A percentile compares a stretch with the other conserved stretches of the same genome.
Conservation (phyloP, 352 stramenopile species). For the Phytophthora syringae region DNA sequence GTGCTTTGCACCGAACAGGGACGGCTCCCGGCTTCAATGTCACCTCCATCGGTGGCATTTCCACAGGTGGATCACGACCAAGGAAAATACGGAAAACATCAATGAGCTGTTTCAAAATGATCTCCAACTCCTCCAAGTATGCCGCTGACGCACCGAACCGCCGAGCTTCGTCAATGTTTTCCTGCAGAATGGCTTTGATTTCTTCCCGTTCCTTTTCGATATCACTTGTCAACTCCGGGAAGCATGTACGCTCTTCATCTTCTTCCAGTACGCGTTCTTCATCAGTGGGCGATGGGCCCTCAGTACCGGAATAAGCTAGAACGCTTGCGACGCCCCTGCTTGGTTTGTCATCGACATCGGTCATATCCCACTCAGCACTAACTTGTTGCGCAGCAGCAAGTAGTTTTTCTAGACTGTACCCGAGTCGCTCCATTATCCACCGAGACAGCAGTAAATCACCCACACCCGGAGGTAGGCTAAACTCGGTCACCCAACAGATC, state of each 20-base stretch:
- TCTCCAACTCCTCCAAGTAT: not conserved
- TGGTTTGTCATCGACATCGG: too few species aligned
- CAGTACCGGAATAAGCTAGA: too few species aligned
- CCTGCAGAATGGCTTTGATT: slow-evolving; percentile 4
- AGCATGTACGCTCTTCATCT: slow-evolving; percentile 15
- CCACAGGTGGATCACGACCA: slow-evolving; percentile 13
- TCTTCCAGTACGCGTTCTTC: not conserved
- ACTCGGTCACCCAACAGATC: slow-evolving; percentile 13
- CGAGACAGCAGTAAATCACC: slow-evolving; percentile 12
- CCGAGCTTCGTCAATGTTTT: slow-evolving; percentile 14
- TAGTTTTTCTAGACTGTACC: slow-evolving; percentile 12
- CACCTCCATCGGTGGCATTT: slow-evolving; percentile 21
- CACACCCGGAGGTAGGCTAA: not conserved
- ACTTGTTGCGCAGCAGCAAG: slow-evolving; percentile 11
- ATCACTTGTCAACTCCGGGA: not conserved
- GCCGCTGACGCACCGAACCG: not conserved
- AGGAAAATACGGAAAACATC: slow-evolving; percentile 13
- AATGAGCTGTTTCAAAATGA: slow-evolving; percentile 2
- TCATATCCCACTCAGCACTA: too few species aligned
- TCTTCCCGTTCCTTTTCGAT: not conserved
- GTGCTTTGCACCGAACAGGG: slow-evolving; percentile 6
- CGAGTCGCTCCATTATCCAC: slow-evolving; percentile 7
- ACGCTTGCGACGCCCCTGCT: too few species aligned
- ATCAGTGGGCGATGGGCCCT: not conserved
- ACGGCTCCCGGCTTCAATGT: not conserved